Evolutionary conservation across 768 basidiomycete genomes (phyloP).

Genomic region (Trametes gibbosa): DNA sequence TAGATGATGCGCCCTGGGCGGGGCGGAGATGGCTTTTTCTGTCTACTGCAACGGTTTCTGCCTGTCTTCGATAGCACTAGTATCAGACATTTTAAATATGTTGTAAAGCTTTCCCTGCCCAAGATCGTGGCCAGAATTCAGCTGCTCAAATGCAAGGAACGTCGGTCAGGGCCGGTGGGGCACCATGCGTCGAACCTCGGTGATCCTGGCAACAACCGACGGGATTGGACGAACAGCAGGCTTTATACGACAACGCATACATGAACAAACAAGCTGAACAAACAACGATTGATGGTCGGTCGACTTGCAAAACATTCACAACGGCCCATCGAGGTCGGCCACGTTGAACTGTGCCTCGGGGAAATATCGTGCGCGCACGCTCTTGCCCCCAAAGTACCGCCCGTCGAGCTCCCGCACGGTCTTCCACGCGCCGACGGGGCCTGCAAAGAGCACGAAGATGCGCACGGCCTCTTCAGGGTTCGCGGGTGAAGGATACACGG

Average conservation of each 20-base stretch:
- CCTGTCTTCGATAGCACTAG: constrained; percentile 8
- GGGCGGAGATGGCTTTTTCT: background rate
- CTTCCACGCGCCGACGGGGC: constrained; percentile 94
- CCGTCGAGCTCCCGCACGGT: constrained; percentile 93
- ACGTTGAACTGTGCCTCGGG: constrained; percentile 54
- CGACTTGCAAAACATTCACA: constrained; percentile 24
- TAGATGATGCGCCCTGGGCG: constrained; percentile 32
- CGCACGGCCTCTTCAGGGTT: constrained; percentile 82
- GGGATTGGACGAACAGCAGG: too few relatives aligned
- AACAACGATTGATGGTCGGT: background rate
- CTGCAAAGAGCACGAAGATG: constrained; percentile 88
- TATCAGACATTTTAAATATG: constrained; percentile 10
- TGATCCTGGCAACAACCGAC: too few relatives aligned
- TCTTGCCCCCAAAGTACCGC: constrained; percentile 85
- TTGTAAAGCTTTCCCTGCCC: constrained; percentile 10
- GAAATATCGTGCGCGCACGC: constrained; percentile 81
- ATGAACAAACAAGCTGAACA: background rate
- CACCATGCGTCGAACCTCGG: too few relatives aligned
- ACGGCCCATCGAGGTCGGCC: constrained; percentile 47
- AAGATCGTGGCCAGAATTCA: constrained; percentile 6
- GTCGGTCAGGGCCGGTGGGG: too few relatives aligned
- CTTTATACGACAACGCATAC: background rate
- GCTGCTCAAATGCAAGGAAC: background rate
- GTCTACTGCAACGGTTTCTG: background rate
- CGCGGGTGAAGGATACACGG: constrained; percentile 61